Evolutionary conservation across 306 rosid species (phyloP), one percentile per base, ranked within the genome.

Genomic region (Rosa multiflora): DNA sequence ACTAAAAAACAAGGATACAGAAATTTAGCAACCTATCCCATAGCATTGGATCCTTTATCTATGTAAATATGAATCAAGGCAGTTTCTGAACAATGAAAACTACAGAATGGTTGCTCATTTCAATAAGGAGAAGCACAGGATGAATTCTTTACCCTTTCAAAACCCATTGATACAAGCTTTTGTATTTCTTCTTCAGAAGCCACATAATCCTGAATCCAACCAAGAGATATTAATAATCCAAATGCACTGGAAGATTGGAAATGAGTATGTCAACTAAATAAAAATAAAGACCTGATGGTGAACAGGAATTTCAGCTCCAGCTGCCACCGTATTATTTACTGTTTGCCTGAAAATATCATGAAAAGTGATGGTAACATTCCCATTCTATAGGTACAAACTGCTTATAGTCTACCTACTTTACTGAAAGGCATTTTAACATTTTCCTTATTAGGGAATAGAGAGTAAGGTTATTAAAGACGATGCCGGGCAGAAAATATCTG

Each of bases 101-200:
- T 15, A 56, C 3, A 46, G 17, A 56, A 44, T 76, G n/a, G 43
- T 59, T 26, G 56, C 44, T 42, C 70, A 44, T 76, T 48, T 37
- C 23, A 20, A 35, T 13, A 61, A 63, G 52, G 81, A 70, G 55
- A 78, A 68, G 55, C 51, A 73, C 8, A 77, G 17, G 58, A 69
- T 53, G 58, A 61, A 43, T 58, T 62, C 9, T 40, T 82, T 88
- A 95, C 99, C 98, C 85, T 95, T 75, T 93, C 99, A 88, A 95
- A 95, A 69, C 99, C 99, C 99, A 95, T 95, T 26, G 96, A 59
- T 70, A 95, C 94, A 73, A 95, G 94, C 66, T 89, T 88, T 56
- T 86, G 89, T 74, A 91, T 87, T 82, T 89, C 88, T 82, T 87
- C 99, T 42, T 95, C 98, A 21, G 97, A 85, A 82, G 78, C 90